Evolutionary conservation across 2,329 filamentous ascomycete genomes (phyloP).

Genomic region (Colletotrichum gigasporum): DNA sequence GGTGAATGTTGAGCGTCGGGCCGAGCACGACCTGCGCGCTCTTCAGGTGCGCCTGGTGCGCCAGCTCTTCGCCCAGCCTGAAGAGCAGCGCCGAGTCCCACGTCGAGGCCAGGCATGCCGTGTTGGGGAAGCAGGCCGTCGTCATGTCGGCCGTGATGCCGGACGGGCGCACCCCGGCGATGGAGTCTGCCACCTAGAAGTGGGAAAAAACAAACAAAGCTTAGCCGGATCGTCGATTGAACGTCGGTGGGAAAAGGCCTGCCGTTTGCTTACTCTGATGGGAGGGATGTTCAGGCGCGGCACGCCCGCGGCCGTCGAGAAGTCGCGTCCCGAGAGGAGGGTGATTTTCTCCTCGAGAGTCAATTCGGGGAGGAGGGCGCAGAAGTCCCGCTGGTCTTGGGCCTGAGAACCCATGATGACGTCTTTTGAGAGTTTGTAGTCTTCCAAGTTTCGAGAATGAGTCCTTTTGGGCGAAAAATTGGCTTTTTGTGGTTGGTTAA

Average conservation of each 20-base stretch:
- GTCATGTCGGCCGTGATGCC: slow-evolving; percentile 27
- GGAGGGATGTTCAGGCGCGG: slow-evolving; percentile 28
- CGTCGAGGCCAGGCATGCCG: slow-evolving; percentile 31
- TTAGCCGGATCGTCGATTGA: too few species aligned
- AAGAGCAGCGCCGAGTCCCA: slow-evolving; percentile 33
- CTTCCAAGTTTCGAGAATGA: too few species aligned
- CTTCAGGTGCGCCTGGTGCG: slow-evolving; percentile 52
- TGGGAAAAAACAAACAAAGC: background rate
- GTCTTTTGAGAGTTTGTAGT: background rate
- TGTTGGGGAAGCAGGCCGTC: slow-evolving; percentile 33
- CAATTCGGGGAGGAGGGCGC: slow-evolving; percentile 12
- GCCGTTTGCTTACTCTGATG: slow-evolving; percentile 18
- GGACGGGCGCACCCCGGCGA: slow-evolving; percentile 31
- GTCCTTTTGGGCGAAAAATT: too few species aligned
- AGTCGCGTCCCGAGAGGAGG: slow-evolving; percentile 29
- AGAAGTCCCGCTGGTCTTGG: slow-evolving; percentile 24
- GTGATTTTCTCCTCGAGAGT: slow-evolving; percentile 26
- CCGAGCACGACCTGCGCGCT: slow-evolving; percentile 77
- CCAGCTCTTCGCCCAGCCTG: slow-evolving; percentile 29
- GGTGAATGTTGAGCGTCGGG: slow-evolving; percentile 61
- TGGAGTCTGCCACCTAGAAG: slow-evolving; percentile 29
- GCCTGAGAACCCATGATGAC: slow-evolving; percentile 2
- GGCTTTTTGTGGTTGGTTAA: too few species aligned
- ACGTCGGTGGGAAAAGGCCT: too few species aligned
- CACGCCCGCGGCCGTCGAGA: slow-evolving; percentile 31